Conservation (phyloP, 345 rosid genomes). For the Gossypium raimondii region DNA sequence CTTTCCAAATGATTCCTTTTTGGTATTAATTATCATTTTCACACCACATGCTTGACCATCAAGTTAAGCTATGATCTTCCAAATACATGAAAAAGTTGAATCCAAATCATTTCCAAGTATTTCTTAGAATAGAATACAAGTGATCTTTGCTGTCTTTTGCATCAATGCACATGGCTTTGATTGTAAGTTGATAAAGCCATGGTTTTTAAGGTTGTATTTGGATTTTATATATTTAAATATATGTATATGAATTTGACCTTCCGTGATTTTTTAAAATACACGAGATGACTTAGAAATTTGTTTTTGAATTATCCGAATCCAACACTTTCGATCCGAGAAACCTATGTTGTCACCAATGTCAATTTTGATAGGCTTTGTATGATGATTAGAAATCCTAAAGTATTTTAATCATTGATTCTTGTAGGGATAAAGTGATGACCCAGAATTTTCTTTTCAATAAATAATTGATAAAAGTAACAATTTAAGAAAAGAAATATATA, state of each 20-base stretch:
- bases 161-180: not conserved
- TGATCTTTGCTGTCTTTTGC: not conserved
- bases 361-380: not conserved
- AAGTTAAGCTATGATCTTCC: too few relatives aligned
- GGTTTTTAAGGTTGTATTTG: too few relatives aligned
- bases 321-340: not conserved
- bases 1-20: not conserved
- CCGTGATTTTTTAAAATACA: too few relatives aligned
- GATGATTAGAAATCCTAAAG: not conserved
- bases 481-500: not conserved
- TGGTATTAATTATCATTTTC: not conserved
- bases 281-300: too few relatives aligned
- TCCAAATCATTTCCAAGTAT: too few relatives aligned
- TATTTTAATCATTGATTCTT: slow-evolving; percentile 4
- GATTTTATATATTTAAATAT: too few relatives aligned
- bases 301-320: too few relatives aligned
- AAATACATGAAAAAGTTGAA: too few relatives aligned
- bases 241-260: too few relatives aligned
- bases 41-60: not conserved
- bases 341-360: not conserved
- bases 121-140: not conserved
- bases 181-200: not conserved
- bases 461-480: not conserved
- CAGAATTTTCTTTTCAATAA: slow-evolving; percentile 9
- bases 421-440: slow-evolving; percentile 16